Evolutionary conservation across 495 filamentous ascomycete species (phyloP), one percentile per base, ranked within the genome.

Genomic region (Talaromyces nanjingensis): DNA sequence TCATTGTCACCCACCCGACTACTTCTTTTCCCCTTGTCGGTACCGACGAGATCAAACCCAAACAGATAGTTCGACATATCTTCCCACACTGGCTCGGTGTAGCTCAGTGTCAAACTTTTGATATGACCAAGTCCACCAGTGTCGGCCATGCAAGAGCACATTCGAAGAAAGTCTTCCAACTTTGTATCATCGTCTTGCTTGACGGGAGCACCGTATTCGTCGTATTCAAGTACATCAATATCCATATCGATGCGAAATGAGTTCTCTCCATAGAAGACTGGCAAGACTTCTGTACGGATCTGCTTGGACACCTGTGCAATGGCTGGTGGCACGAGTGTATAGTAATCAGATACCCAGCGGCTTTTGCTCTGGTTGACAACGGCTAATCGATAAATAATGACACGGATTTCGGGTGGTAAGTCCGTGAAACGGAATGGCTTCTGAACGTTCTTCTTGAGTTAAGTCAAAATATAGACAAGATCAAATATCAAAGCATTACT

Each of bases 61-160:
- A 61, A 45, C 11, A 61, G 24, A 25, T 61, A 61, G 37, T 61
- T 61, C 3, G 5, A 27, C 59, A 47, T 31, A 18, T 61, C 37
- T 27, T 29, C 59, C 11, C 18, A 61, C 29, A 31, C 29, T 31
- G 29, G 29, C 29, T 31, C 59, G 37, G 39, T 61, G 42, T 49
- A 61, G 2, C 39, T 47, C 31, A 61, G 14, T 2, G 11, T 25
- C 59, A 61, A 61, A 9, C 42, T 49, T 27, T 22, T 61, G 39
- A 61, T 45, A 34, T 24, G 25, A 2, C 39, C 16, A 16, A 52
- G 37, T 9, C 59, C 59, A 18, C 59, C 59, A 47, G 7, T 49
- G 22, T 7, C 33, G 0, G 18, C 59, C 34, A 61, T 16, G 22
- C 22, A 39, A n/a, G 59, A 61, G 11, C 34, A 61, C 59, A 61